Evolutionary conservation across 108 stramenopile genomes (phyloP).

Genomic region (Discostella stelligeroides): DNA sequence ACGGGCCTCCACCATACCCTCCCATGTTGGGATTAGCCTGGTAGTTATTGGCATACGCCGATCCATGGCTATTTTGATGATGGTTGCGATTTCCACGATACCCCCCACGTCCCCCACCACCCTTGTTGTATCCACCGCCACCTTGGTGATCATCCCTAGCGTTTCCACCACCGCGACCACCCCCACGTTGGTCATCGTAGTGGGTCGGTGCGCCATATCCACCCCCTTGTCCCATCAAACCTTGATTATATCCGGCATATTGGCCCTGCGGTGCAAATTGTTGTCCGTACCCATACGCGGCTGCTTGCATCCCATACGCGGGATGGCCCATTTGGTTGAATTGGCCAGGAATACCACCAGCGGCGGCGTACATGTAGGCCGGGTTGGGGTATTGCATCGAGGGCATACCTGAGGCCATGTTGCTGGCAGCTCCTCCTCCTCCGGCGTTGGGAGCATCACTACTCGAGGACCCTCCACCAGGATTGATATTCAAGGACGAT

Average conservation of each 20-base stretch:
- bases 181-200: slow-evolving; percentile 67
- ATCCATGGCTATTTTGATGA: slow-evolving; percentile 58
- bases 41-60: slow-evolving; percentile 73
- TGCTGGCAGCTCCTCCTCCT: slow-evolving; percentile 8
- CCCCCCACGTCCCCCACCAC: slow-evolving; percentile 63
- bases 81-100: slow-evolving; percentile 63
- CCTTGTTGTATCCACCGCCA: slow-evolving; percentile 59
- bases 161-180: slow-evolving; percentile 37
- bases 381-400: slow-evolving; percentile 72
- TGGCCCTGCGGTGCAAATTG: slow-evolving; percentile 63
- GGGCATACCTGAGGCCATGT: slow-evolving; percentile 84
- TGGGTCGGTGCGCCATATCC: slow-evolving; percentile 75
- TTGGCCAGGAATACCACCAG: slow-evolving; percentile 46
- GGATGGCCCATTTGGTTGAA: slow-evolving; percentile 76
- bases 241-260: slow-evolving; percentile 69
- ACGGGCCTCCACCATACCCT: slow-evolving; percentile 70
- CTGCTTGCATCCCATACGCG: slow-evolving; percentile 62
- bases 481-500: slow-evolving; percentile 20
- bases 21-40: slow-evolving; percentile 52
- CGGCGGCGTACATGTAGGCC: slow-evolving; percentile 54
- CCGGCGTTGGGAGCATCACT: slow-evolving; percentile 39
- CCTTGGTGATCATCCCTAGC: slow-evolving; percentile 73
- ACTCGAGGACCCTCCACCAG: slow-evolving; percentile 35
- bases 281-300: slow-evolving; percentile 72
- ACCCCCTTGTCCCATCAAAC: slow-evolving; percentile 69